Conservation (phyloP, 305 asterid species). For the Solanum hybrid region DNA sequence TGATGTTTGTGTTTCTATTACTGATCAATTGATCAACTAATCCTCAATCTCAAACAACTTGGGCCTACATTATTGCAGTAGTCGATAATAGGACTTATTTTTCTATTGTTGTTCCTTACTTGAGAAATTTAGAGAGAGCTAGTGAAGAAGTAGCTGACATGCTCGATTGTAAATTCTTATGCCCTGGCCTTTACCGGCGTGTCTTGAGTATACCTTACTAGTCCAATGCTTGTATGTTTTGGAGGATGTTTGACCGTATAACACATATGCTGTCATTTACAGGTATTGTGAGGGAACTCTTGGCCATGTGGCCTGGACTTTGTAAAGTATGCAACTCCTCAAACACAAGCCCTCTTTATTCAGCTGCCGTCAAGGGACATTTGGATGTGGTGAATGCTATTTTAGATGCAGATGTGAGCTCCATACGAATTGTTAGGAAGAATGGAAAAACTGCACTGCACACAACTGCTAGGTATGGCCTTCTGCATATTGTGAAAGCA, state of each 20-base stretch:
- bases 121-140: not conserved
- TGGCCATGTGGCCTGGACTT: constrained; percentile 84
- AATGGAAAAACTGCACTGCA: constrained; percentile 92
- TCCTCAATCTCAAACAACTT: not conserved
- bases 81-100: not conserved
- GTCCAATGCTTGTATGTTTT: not conserved
- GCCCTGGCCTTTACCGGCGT: not conserved
- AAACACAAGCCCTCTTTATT: constrained; percentile 89
- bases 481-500: constrained; percentile 48
- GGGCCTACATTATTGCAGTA: not conserved
- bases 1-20: not conserved
- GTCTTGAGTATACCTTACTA: not conserved
- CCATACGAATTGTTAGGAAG: constrained; percentile 70
- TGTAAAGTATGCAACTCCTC: constrained; percentile 79
- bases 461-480: constrained; percentile 84
- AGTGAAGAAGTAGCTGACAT: not conserved
- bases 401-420: constrained; percentile 65
- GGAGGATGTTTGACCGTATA: not conserved
- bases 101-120: not conserved
- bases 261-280: constrained; percentile 11
- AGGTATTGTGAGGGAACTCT: constrained; percentile 63
- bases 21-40: not conserved
- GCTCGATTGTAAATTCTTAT: not conserved
- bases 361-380: constrained; percentile 79
- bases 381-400: constrained; percentile 73